Evolutionary conservation across 1,139 yeast genomes (phyloP).

Genomic region (Wickerhamomyces sp.): DNA sequence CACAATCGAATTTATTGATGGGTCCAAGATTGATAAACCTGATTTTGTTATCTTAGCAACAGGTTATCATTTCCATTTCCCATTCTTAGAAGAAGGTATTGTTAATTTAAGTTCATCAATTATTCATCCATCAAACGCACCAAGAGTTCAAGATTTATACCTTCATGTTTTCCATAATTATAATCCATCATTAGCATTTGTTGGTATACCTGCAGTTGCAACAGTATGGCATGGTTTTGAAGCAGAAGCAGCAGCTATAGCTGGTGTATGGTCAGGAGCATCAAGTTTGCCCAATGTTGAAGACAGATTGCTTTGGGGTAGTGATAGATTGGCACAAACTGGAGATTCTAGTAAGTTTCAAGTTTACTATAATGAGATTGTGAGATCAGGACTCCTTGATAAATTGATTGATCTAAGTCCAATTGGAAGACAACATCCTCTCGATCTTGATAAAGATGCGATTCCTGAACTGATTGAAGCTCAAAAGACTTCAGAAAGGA

Average conservation of each 20-base stretch:
- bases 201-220: constrained; percentile 46
- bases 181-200: constrained; percentile 53
- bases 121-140: constrained; percentile 31
- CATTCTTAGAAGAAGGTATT: constrained; percentile 29
- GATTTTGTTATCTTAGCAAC: constrained; percentile 57
- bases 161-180: constrained; percentile 46
- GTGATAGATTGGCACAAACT: neutral
- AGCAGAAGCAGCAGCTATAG: constrained; percentile 50
- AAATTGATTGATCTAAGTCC: neutral
- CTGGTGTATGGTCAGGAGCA: constrained; percentile 49
- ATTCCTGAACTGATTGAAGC: neutral
- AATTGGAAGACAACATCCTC: neutral
- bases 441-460: neutral
- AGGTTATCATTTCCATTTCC: constrained; percentile 36
- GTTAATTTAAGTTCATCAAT: constrained; percentile 21
- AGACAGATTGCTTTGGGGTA: constrained; percentile 1
- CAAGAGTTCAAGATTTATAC: constrained; percentile 45
- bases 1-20: constrained; percentile 26
- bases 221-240: constrained; percentile 60
- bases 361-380: neutral
- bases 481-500: neutral
- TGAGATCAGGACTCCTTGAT: neutral
- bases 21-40: constrained; percentile 33
- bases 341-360: neutral
- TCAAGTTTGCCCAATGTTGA: constrained; percentile 40